Base-by-base conservation (phyloP, 2,329 filamentous ascomycete species). In the Cytospora mali region DNA sequence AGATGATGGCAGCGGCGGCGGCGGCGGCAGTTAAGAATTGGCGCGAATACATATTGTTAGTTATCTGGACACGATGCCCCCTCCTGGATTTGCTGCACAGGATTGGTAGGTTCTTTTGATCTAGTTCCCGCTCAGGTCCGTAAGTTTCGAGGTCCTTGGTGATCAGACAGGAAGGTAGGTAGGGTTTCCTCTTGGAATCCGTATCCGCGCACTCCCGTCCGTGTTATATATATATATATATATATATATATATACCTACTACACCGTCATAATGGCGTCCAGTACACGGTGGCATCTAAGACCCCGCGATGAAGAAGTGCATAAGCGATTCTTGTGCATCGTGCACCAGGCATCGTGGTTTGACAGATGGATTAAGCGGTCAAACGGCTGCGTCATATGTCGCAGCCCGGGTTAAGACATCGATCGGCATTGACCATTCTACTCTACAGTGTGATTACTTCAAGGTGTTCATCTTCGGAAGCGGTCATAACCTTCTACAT, bases 31-130 rank as follows among this genome's bases (percentile, higher is more conserved):
- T 42, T 5, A 29, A 5, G 18, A 60, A 25, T 6, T 7, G 46
- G 31, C 4, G 25, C 6, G 35, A 5, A 33, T 27, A n/a, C 61
- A 62, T 62, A 3, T 28, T 62, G 57, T 4, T 33, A 10, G n/a
- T 2, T n/a, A 11, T 11, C n/a, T 6, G 5, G 4, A 18, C n/a
- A 23, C 18, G 42, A 23, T 23, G n/a, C 16, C 35, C n/a, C 18
- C 2, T n/a, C n/a, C n/a, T n/a, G 6, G 31, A 33, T 33, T 13
- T 31, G 6, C 29, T 33, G 31, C 2, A 33, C 6, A 11, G 31
- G 14, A 2, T 13, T 4, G 31, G 14, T 9, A 33, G 9, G 2
- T 33, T 33, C 31, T 9, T 10, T 33, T 9, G 14, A 4, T 33
- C 9, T 6, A 33, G 31, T 33, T 9, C 31, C 3, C 6, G 31